Conservation (phyloP, 768 basidiomycete genomes). For the Agrocybe praecox region DNA sequence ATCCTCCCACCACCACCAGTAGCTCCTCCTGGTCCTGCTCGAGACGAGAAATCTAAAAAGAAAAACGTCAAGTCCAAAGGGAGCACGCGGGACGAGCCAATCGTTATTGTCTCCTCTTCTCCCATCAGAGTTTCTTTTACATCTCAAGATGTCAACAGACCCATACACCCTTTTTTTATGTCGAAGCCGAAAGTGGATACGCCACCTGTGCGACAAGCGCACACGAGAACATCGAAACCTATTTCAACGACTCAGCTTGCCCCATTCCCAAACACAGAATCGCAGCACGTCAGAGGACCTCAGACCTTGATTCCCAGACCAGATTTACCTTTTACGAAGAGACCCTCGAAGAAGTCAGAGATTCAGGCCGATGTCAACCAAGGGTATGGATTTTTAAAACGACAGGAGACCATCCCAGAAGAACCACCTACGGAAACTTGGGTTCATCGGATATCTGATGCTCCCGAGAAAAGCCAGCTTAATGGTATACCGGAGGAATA, state of each 20-base stretch:
- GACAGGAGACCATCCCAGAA: conserved; percentile 4
- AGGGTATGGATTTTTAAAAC: conserved; percentile 12
- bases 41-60: background rate
- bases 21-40: too few species aligned
- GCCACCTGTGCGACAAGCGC: conserved; percentile 3
- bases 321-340: background rate
- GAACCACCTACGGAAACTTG: conserved; percentile 1
- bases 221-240: conserved; percentile 10
- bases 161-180: conserved; percentile 49
- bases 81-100: conserved; percentile 41
- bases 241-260: conserved; percentile 17
- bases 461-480: conserved; percentile 2
- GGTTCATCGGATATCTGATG: conserved; percentile 4
- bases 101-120: conserved; percentile 46
- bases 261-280: conserved; percentile 50
- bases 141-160: conserved; percentile 24
- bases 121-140: conserved; percentile 29
- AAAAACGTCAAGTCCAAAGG: conserved; percentile 17
- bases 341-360: background rate
- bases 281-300: conserved; percentile 64
- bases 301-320: conserved; percentile 36
- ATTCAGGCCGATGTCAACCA: background rate
- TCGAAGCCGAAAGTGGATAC: conserved; percentile 25
- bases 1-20: background rate
- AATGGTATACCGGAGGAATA: conserved; percentile 30